Conservation (phyloP, 257 asterid genomes). For the Solanum virginianum region DNA sequence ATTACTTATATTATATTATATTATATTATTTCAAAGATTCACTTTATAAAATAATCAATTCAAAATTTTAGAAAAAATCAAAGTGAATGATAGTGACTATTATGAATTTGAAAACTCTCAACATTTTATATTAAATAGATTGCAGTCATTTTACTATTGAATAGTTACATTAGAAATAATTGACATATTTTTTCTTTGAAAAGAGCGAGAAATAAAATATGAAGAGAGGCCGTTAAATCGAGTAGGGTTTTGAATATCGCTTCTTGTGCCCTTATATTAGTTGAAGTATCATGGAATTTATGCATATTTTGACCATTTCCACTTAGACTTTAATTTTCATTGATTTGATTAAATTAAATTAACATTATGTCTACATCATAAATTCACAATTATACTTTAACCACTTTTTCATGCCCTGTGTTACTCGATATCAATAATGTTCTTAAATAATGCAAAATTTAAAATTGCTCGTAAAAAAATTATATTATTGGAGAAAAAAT, state of each 20-base stretch:
- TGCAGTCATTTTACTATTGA: not conserved
- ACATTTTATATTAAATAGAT: not conserved
- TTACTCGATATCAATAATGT: not conserved
- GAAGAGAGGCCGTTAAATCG: not conserved
- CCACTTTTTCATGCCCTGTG: not conserved
- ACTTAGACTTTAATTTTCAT: not conserved
- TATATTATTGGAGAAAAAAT: not conserved
- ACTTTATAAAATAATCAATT: not conserved
- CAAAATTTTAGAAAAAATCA: not conserved
- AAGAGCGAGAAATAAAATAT: not conserved
- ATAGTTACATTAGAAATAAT: not conserved
- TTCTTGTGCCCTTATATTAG: not conserved
- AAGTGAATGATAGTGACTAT: not conserved
- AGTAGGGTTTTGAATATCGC: not conserved
- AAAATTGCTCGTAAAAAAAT: not conserved
- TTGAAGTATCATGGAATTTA: not conserved
- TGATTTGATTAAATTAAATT: not conserved
- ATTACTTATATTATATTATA: not conserved
- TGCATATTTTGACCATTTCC: not conserved
- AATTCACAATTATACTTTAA: not conserved
- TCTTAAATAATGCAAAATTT: not conserved
- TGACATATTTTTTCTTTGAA: not conserved
- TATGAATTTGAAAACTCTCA: not conserved
- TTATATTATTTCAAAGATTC: not conserved
- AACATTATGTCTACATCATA: not conserved